Percentiles rank a stretch among this genome's conserved stretches.
phyloP scores from a whole-genome alignment of 345 rosid genomes.

The Eucalyptus sp. region DNA sequence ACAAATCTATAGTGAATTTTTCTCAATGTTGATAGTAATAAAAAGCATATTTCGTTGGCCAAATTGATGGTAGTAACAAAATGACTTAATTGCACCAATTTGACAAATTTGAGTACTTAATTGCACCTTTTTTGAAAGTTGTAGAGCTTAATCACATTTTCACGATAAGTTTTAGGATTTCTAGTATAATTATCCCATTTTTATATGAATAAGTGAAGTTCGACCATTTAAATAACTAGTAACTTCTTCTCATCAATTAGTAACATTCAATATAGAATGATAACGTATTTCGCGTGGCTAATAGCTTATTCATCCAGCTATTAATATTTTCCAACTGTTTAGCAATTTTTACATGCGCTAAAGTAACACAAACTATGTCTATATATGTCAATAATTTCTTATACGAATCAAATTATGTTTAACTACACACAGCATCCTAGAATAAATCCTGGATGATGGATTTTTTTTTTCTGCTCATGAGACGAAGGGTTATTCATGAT shows the following conservation, averaged over 20 bases:
- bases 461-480: too few relatives aligned
- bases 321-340: rapidly evolving
- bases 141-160: neutral
- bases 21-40: too few relatives aligned
- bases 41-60: too few relatives aligned
- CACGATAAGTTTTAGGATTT: neutral
- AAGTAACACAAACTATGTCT: neutral
- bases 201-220: neutral
- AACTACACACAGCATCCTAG: neutral
- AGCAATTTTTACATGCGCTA: neutral
- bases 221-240: neutral
- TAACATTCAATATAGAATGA: neutral
- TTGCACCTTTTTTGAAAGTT: neutral
- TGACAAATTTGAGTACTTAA: too few relatives aligned
- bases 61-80: too few relatives aligned
- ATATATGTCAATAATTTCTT: neutral
- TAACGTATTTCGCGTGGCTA: neutral
- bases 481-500: neutral
- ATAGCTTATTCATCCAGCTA: neutral
- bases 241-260: neutral
- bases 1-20: too few relatives aligned
- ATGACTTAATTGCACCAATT: too few relatives aligned
- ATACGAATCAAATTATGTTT: neutral
- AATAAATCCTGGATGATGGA: too few relatives aligned
- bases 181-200: neutral